Percentiles rank a stretch among this genome's conserved stretches.
These are phyloP conservation scores for Paramyrothecium roridum DNA, from an alignment of 2,329 filamentous ascomycete species.

Conservation along the genomic window DNA sequence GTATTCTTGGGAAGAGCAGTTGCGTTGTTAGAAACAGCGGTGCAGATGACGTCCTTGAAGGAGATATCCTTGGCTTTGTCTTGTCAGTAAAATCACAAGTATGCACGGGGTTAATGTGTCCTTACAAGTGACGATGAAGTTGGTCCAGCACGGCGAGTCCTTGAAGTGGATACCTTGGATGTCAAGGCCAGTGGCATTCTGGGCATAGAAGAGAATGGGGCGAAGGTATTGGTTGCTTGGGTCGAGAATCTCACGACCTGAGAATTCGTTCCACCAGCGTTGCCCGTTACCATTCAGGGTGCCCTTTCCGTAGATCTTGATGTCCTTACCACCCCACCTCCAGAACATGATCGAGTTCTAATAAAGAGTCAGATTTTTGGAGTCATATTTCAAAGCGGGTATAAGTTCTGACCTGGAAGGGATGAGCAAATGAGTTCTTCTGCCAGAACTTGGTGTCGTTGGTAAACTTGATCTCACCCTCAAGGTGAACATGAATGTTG, in stretches of 20 bases:
- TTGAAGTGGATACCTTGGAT: slow-evolving; percentile 19
- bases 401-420: slow-evolving; percentile 12
- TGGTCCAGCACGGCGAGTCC: slow-evolving; percentile 20
- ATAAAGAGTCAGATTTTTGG: not conserved
- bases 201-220: slow-evolving; percentile 18
- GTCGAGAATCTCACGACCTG: slow-evolving; percentile 16
- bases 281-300: slow-evolving; percentile 16
- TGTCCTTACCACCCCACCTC: slow-evolving; percentile 16
- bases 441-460: slow-evolving; percentile 18
- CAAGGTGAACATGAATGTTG: slow-evolving; percentile 18
- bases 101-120: no score
- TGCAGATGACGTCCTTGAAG: slow-evolving; percentile 17
- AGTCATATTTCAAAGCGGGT: fast-evolving
- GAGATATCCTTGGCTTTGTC: slow-evolving; percentile 11
- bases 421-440: slow-evolving; percentile 15
- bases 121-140: slow-evolving; percentile 19
- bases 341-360: slow-evolving; percentile 20
- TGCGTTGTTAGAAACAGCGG: slow-evolving; percentile 16
- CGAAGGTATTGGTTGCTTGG: slow-evolving; percentile 14
- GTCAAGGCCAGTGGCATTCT: slow-evolving; percentile 17
- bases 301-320: slow-evolving; percentile 18
- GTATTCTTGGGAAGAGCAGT: slow-evolving; percentile 18
- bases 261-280: slow-evolving; percentile 21
- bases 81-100: no score
- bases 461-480: slow-evolving; percentile 21